Conservation (phyloP, 257 asterid species). For the Penstemon eatonii region DNA sequence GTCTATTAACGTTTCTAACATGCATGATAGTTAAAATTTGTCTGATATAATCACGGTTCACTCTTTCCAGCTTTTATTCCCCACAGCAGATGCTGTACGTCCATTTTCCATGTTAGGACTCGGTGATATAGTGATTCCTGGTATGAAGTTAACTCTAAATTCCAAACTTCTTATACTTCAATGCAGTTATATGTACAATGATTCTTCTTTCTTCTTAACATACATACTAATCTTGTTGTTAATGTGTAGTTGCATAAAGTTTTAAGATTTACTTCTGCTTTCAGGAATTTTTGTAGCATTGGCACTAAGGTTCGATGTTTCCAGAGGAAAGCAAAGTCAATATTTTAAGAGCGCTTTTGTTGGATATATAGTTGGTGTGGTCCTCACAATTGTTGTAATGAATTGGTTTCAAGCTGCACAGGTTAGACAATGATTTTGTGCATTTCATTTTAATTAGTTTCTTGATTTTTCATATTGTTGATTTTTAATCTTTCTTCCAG, state of each 20-base stretch:
- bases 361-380: conserved; percentile 72
- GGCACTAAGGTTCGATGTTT: conserved; percentile 89
- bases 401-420: conserved; percentile 99
- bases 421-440: conserved; percentile 34
- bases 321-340: conserved; percentile 71
- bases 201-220: background rate
- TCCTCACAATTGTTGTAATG: conserved; percentile 80
- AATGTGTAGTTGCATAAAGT: background rate
- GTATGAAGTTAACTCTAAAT: conserved; percentile 36
- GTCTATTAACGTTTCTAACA: background rate
- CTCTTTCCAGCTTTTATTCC: conserved; percentile 84
- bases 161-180: background rate
- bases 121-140: conserved; percentile 98
- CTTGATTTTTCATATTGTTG: conserved; percentile 15
- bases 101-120: conserved; percentile 99
- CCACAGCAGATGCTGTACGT: conserved; percentile 73
- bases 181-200: background rate
- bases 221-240: background rate
- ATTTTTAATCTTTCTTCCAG: conserved; percentile 43
- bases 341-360: conserved; percentile 88
- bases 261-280: conserved; percentile 12
- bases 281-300: conserved; percentile 95
- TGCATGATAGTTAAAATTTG: conserved; percentile 13
- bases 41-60: conserved; percentile 14
- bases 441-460: background rate